A percentile compares a stretch with the other conserved stretches of the same genome.
Conservation (phyloP, 2,329 filamentous ascomycete species). For the Talaromyces sp. region DNA sequence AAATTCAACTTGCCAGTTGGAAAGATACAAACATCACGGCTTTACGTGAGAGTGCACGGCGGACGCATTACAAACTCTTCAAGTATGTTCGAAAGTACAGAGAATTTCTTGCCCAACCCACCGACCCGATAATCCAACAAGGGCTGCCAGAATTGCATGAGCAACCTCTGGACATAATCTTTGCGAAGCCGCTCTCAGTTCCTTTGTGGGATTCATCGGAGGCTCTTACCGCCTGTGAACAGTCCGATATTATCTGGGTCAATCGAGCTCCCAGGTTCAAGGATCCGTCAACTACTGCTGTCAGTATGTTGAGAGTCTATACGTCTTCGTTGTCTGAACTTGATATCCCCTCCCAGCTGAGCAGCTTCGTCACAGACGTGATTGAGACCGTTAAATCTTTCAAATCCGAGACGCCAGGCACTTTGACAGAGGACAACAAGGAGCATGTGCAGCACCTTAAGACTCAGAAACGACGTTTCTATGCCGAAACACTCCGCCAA, state of each 20-base stretch:
- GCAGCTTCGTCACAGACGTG: constrained; percentile 65
- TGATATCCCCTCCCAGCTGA: constrained; percentile 56
- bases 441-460: constrained; percentile 81
- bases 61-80: constrained; percentile 88
- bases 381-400: constrained; percentile 65
- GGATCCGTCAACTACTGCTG: constrained; percentile 63
- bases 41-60: constrained; percentile 79
- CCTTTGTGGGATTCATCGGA: constrained; percentile 18
- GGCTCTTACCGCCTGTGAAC: constrained; percentile 30
- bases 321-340: constrained; percentile 49
- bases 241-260: constrained; percentile 29
- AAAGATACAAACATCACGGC: constrained; percentile 94
- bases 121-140: constrained; percentile 53
- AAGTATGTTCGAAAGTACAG: constrained; percentile 88
- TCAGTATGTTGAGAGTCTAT: constrained; percentile 66
- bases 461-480: constrained; percentile 80
- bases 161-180: constrained; percentile 16
- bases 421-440: constrained; percentile 84
- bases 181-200: neutral
- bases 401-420: constrained; percentile 73
- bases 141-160: constrained; percentile 30
- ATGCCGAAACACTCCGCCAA: constrained; percentile 78
- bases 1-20: constrained; percentile 93
- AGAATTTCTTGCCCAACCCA: constrained; percentile 67
- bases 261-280: constrained; percentile 60